A percentile compares a stretch with the other conserved stretches of the same genome.
Evolutionary conservation across 257 asterid species (phyloP).

Genomic region (Galeopsis tetrahit): DNA sequence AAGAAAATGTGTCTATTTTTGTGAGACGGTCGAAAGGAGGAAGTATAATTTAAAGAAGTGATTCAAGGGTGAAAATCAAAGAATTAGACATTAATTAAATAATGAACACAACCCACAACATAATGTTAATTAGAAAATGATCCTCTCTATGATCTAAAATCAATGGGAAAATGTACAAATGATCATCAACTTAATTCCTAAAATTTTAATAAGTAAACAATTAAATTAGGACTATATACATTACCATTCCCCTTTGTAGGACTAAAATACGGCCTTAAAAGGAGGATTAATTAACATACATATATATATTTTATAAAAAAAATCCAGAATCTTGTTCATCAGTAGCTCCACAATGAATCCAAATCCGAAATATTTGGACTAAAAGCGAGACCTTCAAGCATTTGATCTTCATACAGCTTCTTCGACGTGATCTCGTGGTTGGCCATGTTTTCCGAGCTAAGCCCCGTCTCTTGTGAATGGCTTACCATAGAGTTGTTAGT

Average conservation of each 20-base stretch:
- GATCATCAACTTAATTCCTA: constrained; percentile 4
- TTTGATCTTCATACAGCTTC: constrained; percentile 52
- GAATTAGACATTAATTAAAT: constrained; percentile 13
- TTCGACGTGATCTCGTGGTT: constrained; percentile 54
- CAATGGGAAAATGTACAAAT: constrained; percentile 13
- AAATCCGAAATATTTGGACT: constrained; percentile 51
- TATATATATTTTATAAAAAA: no score
- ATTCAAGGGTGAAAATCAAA: constrained; percentile 28
- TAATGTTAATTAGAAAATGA: constrained; percentile 27
- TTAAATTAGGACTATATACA: constrained; percentile 33
- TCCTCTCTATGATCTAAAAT: constrained; percentile 20
- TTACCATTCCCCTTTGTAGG: constrained; percentile 28
- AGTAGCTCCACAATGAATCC: constrained; percentile 48
- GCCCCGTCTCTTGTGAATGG: constrained; percentile 49
- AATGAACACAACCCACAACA: constrained; percentile 30
- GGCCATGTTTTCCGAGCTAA: constrained; percentile 41
- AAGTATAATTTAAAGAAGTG: neutral
- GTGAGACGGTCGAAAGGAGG: no score
- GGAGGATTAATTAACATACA: neutral
- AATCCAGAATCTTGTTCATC: neutral
- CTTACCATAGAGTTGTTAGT: constrained; percentile 56
- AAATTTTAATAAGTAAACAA: neutral
- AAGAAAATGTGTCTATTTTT: no score
- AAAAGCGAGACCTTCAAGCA: constrained; percentile 41
- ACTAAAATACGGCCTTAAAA: constrained; percentile 31